A percentile compares a stretch with the other conserved stretches of the same genome.
Evolutionary conservation across 2,329 filamentous ascomycete genomes (phyloP).

Genomic region (Didymella pinodella): DNA sequence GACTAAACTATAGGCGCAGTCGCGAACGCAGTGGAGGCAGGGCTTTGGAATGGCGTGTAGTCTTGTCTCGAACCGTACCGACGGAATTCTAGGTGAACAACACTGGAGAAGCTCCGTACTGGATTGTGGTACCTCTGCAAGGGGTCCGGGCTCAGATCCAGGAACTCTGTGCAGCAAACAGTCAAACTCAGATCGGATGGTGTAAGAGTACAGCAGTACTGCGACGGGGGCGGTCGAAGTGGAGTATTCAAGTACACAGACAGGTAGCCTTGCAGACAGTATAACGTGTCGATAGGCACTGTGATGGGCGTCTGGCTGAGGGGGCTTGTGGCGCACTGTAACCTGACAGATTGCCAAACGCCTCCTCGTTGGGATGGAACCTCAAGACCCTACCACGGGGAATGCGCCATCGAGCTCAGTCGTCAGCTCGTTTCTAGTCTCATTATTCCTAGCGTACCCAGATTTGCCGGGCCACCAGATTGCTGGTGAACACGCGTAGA

Average conservation of each 20-base stretch:
- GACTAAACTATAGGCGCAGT: conserved; percentile 42
- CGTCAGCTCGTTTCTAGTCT: conserved; percentile 25
- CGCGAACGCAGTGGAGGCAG: conserved; percentile 46
- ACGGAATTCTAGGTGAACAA: conserved; percentile 33
- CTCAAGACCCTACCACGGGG: conserved; percentile 38
- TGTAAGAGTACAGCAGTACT: conserved; percentile 25
- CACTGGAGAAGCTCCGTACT: conserved; percentile 32
- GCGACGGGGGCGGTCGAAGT: conserved; percentile 28
- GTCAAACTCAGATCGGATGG: conserved; percentile 27
- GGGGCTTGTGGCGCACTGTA: conserved; percentile 40
- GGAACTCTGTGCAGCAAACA: conserved; percentile 22
- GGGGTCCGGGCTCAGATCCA: conserved; percentile 27
- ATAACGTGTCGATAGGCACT: conserved; percentile 27
- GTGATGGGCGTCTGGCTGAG: conserved; percentile 33
- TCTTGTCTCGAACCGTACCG: conserved; percentile 29
- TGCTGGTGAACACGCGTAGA: conserved; percentile 28
- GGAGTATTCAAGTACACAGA: conserved; percentile 28
- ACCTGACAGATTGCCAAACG: conserved; percentile 43
- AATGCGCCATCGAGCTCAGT: conserved; percentile 27
- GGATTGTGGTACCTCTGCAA: conserved; percentile 43
- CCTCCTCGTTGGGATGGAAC: conserved; percentile 42
- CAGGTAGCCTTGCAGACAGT: conserved; percentile 37
- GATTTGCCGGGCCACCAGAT: conserved; percentile 7
- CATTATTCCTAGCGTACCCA: conserved; percentile 15
- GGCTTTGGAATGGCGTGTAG: conserved; percentile 47